Base-by-base conservation (phyloP, 257 asterid species). In the Orobanche coerulescens region DNA sequence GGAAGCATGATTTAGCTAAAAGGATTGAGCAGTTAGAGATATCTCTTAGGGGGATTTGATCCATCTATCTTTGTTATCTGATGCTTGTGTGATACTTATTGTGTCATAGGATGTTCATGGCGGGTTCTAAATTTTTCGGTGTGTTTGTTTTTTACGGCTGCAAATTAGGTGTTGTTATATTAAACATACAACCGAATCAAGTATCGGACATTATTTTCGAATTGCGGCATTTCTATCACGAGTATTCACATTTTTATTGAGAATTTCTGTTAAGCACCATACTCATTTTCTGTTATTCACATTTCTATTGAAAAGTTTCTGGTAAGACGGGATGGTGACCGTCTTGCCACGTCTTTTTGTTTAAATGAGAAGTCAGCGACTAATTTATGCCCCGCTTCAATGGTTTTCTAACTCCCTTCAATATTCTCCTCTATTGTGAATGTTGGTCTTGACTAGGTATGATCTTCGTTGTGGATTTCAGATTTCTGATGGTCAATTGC, bases 1-100 rank as follows among this genome's bases (percentile, higher is more conserved):
- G 98, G 70, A 88, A 88, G 73, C 95, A 88, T 65, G 95, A 91
- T 75, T 77, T 91, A 61, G 98, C 98, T 42, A 85, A 81, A 67
- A 75, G 84, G 73, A 82, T 91, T 24, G 94, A 85, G 79, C 96
- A 84, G 61, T 60, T 85, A 63, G 96, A 88, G 77, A 79, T 91
- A 75, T 85, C 97, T 44, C 34, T 83, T 16, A 66, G 87, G 46
- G 94, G 96, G 50, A 68, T 64, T 37, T 86, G 80, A 74, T 49
- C 47, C 20, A 12, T 42, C 12, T 14, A 22, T 58, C 15, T 16
- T 3, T 44, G 23, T 5, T 18, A 18, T 14, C 15, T 14, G 23
- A 44, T n/a, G 46, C 5, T 39, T 9, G 9, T 31, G 37, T 31
- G 36, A 39, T 39, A 39, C 11, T 39, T 11, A 0, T 39, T 2